These are phyloP conservation scores for Klebsormidium nitens DNA, from an alignment of 139 green algal species.

Conservation along the genomic window DNA sequence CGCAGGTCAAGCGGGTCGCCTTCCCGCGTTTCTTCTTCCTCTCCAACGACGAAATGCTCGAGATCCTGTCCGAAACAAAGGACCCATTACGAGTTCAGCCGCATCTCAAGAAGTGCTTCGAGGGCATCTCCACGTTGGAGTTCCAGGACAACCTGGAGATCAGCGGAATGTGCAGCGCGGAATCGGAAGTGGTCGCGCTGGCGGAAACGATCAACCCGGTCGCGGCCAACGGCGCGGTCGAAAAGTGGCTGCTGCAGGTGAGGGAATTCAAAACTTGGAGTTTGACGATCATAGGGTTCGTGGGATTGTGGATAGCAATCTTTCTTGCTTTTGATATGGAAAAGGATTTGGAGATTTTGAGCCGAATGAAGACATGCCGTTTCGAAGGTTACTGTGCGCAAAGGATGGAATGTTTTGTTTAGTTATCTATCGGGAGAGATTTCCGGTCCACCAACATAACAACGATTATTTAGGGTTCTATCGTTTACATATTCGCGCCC, in stretches of 20 bases:
- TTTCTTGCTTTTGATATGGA: too few species aligned
- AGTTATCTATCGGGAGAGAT: too few species aligned
- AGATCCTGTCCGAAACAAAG: slow-evolving; percentile 60
- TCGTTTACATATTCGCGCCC: too few species aligned
- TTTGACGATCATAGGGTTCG: too few species aligned
- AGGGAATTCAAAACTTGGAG: background rate
- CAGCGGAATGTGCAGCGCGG: slow-evolving; percentile 48
- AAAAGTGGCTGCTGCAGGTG: slow-evolving; percentile 56
- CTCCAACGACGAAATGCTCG: slow-evolving; percentile 54
- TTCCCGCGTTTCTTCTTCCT: slow-evolving; percentile 62
- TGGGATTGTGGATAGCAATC: too few species aligned
- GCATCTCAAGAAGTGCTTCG: slow-evolving; percentile 64
- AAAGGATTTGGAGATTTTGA: too few species aligned
- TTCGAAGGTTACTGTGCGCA: too few species aligned
- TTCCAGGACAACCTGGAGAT: slow-evolving; percentile 52
- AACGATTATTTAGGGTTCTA: too few species aligned
- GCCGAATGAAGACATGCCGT: too few species aligned
- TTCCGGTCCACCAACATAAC: too few species aligned
- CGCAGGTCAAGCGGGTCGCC: slow-evolving; percentile 51
- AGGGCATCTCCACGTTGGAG: slow-evolving; percentile 44
- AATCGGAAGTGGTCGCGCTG: slow-evolving; percentile 57
- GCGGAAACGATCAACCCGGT: slow-evolving; percentile 48
- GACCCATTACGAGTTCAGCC: slow-evolving; percentile 54
- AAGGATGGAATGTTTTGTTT: too few species aligned
- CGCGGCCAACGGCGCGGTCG: slow-evolving; percentile 54